Conservation (phyloP, 2,329 filamentous ascomycete species). For the Neofusicoccum kwambonambiense region DNA sequence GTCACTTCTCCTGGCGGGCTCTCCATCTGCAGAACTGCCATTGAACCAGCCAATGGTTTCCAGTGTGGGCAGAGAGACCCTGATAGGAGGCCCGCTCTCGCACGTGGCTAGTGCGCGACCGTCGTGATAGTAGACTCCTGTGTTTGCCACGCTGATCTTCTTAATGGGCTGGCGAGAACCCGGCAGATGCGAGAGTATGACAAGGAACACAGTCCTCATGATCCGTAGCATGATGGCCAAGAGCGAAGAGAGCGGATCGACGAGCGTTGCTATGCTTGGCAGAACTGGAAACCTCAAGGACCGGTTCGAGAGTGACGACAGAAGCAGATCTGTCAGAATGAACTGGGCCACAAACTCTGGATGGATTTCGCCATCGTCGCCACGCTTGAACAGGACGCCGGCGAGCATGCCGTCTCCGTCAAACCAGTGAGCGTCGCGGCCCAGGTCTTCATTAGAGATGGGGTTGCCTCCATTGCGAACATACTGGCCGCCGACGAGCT, state of each 20-base stretch:
- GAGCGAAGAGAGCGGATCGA: constrained; percentile 58
- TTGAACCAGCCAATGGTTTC: constrained; percentile 72
- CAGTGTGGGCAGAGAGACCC: constrained; percentile 61
- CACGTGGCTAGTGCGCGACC: constrained; percentile 67
- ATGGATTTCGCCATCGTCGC: constrained; percentile 41
- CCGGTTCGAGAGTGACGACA: constrained; percentile 51
- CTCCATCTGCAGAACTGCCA: constrained; percentile 55
- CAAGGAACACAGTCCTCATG: constrained; percentile 57
- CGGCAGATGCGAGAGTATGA: constrained; percentile 57
- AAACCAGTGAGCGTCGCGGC: constrained; percentile 69
- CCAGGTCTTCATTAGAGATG: constrained; percentile 59
- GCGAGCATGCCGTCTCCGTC: constrained; percentile 74
- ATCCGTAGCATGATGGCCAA: constrained; percentile 53
- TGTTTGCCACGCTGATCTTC: constrained; percentile 71
- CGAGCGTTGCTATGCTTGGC: constrained; percentile 66
- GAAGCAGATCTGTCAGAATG: constrained; percentile 64
- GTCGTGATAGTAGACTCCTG: constrained; percentile 65
- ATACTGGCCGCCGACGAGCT: constrained; percentile 68
- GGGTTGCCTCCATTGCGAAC: constrained; percentile 72
- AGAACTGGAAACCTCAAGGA: constrained; percentile 57
- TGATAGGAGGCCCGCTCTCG: constrained; percentile 68
- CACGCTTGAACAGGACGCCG: constrained; percentile 59
- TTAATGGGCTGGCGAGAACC: constrained; percentile 59
- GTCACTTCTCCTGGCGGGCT: constrained; percentile 38
- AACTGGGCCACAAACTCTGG: constrained; percentile 70